These are phyloP conservation scores for Tetragonia tetragonoides DNA, from an alignment of 148 eudicot genomes.

Conservation along the genomic window DNA sequence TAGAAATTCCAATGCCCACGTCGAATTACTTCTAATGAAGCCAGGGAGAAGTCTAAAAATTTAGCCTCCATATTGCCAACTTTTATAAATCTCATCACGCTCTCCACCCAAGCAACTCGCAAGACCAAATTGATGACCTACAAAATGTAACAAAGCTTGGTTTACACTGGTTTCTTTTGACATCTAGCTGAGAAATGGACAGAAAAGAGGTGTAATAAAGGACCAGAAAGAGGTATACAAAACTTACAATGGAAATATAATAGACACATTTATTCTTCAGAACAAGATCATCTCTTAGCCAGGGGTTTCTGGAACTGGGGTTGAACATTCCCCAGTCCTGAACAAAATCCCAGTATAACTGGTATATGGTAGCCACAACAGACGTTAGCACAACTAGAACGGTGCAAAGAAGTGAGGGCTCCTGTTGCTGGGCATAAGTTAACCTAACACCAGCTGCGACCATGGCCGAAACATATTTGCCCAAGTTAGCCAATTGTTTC, in stretches of 20 bases:
- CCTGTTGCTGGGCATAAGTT: conserved; percentile 54
- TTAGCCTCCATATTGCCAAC: conserved; percentile 53
- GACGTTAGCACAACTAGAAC: conserved; percentile 71
- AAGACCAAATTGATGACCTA: conserved; percentile 73
- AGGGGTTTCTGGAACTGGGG: conserved; percentile 59
- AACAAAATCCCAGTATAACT: conserved; percentile 95
- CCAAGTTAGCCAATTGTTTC: conserved; percentile 73
- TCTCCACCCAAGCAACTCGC: conserved; percentile 87
- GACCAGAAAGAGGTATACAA: neutral
- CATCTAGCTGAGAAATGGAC: neutral
- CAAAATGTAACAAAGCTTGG: neutral
- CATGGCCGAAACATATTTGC: conserved; percentile 97
- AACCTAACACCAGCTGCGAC: conserved; percentile 93
- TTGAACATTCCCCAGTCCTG: conserved; percentile 89
- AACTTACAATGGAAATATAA: conserved; percentile 79
- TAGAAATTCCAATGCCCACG: conserved; percentile 99
- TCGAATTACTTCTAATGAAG: conserved; percentile 90
- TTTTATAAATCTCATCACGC: conserved; percentile 51
- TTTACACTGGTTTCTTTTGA: conserved; percentile 5
- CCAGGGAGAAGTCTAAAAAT: conserved; percentile 71
- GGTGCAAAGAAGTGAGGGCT: conserved; percentile 48
- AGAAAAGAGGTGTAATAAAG: neutral
- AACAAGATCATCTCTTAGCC: conserved; percentile 86
- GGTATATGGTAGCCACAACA: conserved; percentile 72
- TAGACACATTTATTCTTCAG: conserved; percentile 73